Percentiles rank a stretch among this genome's conserved stretches.
These are phyloP conservation scores for Fusarium nygamai DNA, from an alignment of 2,329 filamentous ascomycete species.

Conservation along the genomic window DNA sequence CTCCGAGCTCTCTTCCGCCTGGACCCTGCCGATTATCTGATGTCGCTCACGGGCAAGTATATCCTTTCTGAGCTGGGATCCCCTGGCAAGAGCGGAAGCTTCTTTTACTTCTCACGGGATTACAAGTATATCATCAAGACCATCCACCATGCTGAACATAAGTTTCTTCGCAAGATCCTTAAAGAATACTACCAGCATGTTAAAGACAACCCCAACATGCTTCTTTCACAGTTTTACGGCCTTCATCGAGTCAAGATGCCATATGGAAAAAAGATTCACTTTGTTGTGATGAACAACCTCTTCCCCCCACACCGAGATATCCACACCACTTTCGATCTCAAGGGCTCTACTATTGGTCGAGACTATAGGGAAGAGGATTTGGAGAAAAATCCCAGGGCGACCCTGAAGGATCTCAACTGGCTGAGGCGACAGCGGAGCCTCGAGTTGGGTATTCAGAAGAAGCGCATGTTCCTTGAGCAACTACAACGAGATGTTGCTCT, in stretches of 20 bases:
- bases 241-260: slow-evolving; percentile 98
- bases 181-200: slow-evolving; percentile 96
- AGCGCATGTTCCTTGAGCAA: slow-evolving; percentile 87
- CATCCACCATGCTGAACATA: slow-evolving; percentile 94
- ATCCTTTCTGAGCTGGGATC: slow-evolving; percentile 97
- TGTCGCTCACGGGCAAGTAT: slow-evolving; percentile 98
- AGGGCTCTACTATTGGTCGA: slow-evolving; percentile 93
- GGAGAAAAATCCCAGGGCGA: slow-evolving; percentile 88
- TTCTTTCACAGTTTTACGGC: slow-evolving; percentile 97
- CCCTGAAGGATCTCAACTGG: slow-evolving; percentile 98
- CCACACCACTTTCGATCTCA: slow-evolving; percentile 95
- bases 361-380: slow-evolving; percentile 91
- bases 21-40: slow-evolving; percentile 96
- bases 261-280: slow-evolving; percentile 98
- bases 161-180: slow-evolving; percentile 83
- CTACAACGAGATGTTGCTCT: slow-evolving; percentile 87
- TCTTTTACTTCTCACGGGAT: slow-evolving; percentile 99
- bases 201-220: slow-evolving; percentile 90
- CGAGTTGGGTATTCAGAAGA: slow-evolving; percentile 90
- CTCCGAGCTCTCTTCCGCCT: slow-evolving; percentile 87
- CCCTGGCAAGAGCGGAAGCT: slow-evolving; percentile 97
- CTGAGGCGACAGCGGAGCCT: slow-evolving; percentile 84
- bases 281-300: slow-evolving; percentile 99
- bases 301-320: slow-evolving; percentile 98
- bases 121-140: slow-evolving; percentile 99